Evolutionary conservation across 768 basidiomycete species (phyloP), one percentile per base, ranked within the genome.

Genomic region (Gymnopilus dilepis): DNA sequence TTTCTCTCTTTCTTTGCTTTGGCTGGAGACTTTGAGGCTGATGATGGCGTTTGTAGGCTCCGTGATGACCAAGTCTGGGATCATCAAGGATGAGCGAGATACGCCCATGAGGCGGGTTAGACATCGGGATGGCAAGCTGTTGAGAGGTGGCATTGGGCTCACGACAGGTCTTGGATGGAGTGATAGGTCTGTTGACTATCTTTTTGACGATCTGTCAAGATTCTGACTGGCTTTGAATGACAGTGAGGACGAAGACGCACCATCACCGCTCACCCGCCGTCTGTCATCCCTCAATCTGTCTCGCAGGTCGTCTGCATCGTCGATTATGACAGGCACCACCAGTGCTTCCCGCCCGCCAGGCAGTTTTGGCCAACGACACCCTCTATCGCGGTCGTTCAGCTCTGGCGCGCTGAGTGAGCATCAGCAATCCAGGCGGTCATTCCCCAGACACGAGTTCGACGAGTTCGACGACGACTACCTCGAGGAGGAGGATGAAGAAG

Each of bases 91-190:
- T 52, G 73, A 81, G 24, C 76, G 86, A 1, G 84, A 90, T 66
- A 89, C 87, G 0, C 80, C 79, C 0, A 79, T 74, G 66, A 75
- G 88, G 37, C 74, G 86, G 31, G 79, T 81, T 1, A 76, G 89
- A 26, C 89, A 90, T 70, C 82, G 87, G 2, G 88, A 90, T 66
- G 88, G 87, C 0, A 74, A 72, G 33, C 59, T 85, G 17, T 73
- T 90, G 58, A 72, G 77, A 50, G 89, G 87, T 0, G 89, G 89
- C 2, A 81, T 90, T 55, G 89, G 89, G 2, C 69, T 90, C 56
- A 90, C 89, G 4, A 90, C 89, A 7, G 89, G 89, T 6, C 73
- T 90, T 13, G 89, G 89, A 0, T 90, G 89, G 89, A 89, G 87
- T 66, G 89, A 90, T 66, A 88, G 87, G 86, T 88, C 34, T 13